These are phyloP conservation scores for Tolypocladium nubicola DNA, from an alignment of 2,329 filamentous ascomycete genomes.

Conservation along the genomic window DNA sequence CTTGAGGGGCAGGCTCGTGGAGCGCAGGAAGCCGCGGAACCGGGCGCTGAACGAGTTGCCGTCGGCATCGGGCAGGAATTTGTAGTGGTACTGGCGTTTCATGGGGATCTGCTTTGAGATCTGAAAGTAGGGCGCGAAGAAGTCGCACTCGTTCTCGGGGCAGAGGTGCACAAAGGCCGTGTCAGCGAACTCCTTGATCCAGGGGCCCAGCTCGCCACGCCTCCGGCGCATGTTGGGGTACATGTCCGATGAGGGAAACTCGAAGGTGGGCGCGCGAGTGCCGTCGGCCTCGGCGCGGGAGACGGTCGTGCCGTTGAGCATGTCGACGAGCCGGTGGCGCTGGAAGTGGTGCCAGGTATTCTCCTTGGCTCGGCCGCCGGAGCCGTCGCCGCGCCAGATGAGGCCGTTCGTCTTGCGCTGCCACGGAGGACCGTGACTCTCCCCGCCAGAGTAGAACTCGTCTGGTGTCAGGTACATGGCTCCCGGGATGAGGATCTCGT, in stretches of 20 bases:
- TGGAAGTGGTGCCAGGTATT: conserved; percentile 59
- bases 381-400: conserved; percentile 56
- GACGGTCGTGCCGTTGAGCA: conserved; percentile 55
- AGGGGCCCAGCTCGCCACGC: conserved; percentile 25
- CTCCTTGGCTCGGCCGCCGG: conserved; percentile 41
- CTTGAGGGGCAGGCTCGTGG: conserved; percentile 58
- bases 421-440: conserved; percentile 46
- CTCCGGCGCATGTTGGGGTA: conserved; percentile 31
- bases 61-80: conserved; percentile 61
- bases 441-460: conserved; percentile 46
- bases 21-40: conserved; percentile 53
- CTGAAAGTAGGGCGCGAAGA: conserved; percentile 25
- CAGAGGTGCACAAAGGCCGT: conserved; percentile 35
- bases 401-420: conserved; percentile 41
- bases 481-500: conserved; percentile 53
- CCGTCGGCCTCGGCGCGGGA: conserved; percentile 30
- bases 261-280: conserved; percentile 34
- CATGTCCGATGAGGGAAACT: conserved; percentile 28
- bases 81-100: conserved; percentile 41
- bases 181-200: conserved; percentile 28
- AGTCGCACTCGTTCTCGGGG: conserved; percentile 24
- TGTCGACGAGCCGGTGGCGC: conserved; percentile 58
- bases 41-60: conserved; percentile 55
- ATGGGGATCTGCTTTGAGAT: conserved; percentile 25
- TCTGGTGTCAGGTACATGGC: conserved; percentile 54